Evolutionary conservation across 2,329 filamentous ascomycete genomes (phyloP).

Genomic region (Xenoacremonium recifei): DNA sequence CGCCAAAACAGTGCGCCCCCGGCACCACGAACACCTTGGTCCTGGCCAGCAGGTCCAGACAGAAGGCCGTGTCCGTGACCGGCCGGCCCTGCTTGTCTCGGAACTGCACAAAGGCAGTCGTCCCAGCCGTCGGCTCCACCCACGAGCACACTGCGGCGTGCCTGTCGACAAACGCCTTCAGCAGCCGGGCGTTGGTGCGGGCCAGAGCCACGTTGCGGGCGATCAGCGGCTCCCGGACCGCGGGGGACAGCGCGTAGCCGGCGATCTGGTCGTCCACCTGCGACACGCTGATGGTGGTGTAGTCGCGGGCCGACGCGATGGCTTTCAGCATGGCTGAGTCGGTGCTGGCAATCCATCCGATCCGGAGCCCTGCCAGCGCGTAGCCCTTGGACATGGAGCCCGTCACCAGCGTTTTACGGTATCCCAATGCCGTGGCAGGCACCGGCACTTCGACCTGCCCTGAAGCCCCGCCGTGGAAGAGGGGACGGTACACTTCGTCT

Average conservation of each 20-base stretch:
- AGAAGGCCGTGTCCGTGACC: conserved; percentile 73
- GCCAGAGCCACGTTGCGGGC: conserved; percentile 62
- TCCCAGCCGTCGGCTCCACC: conserved; percentile 75
- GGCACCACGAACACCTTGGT: conserved; percentile 74
- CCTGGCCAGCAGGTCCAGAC: conserved; percentile 63
- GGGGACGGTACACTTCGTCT: conserved; percentile 81
- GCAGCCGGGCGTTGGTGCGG: conserved; percentile 61
- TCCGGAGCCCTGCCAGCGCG: conserved; percentile 74
- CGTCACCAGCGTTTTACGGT: conserved; percentile 68
- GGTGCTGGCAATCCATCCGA: conserved; percentile 79
- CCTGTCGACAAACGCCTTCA: conserved; percentile 66
- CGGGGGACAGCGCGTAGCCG: conserved; percentile 64
- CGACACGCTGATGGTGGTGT: conserved; percentile 85
- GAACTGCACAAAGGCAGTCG: conserved; percentile 76
- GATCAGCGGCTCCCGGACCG: conserved; percentile 40
- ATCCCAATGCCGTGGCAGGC: conserved; percentile 64
- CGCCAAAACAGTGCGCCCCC: conserved; percentile 71
- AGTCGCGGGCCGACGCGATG: conserved; percentile 67
- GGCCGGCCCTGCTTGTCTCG: conserved; percentile 55
- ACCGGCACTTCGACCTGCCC: conserved; percentile 58
- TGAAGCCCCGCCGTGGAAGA: conserved; percentile 67
- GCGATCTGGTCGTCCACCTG: conserved; percentile 78
- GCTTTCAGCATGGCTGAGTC: conserved; percentile 60
- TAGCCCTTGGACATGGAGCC: conserved; percentile 87
- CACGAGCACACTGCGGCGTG: conserved; percentile 65